These are phyloP conservation scores for Saturnispora besseyi DNA, from an alignment of 805 yeast genomes.

Conservation along the genomic window DNA sequence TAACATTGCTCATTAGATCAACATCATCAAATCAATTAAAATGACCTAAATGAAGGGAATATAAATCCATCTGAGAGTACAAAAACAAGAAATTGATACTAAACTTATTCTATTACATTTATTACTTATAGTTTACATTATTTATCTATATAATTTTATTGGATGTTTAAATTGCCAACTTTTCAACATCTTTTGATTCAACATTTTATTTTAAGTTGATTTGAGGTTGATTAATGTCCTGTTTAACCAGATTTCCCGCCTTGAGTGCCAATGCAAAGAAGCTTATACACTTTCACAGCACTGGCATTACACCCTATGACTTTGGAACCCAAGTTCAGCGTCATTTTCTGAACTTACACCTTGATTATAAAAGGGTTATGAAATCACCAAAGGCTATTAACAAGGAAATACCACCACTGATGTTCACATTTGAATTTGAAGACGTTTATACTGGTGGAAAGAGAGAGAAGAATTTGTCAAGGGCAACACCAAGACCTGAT, in stretches of 20 bases:
- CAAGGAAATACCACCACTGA: constrained; percentile 39
- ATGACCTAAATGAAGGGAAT: no score
- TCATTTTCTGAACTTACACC: constrained; percentile 43
- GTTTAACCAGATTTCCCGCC: neutral
- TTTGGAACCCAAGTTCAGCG: constrained; percentile 51
- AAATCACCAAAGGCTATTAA: constrained; percentile 31
- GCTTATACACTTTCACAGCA: constrained; percentile 33
- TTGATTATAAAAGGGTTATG: constrained; percentile 27
- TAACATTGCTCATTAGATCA: no score
- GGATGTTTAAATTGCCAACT: neutral
- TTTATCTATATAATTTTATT: neutral
- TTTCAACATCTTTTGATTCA: neutral
- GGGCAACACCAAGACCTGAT: constrained; percentile 9
- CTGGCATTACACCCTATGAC: constrained; percentile 30
- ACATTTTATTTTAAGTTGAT: neutral
- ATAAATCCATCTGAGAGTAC: no score
- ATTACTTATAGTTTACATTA: no score
- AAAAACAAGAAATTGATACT: no score
- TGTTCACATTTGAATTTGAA: constrained; percentile 75
- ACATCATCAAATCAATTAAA: no score
- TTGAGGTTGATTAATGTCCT: neutral
- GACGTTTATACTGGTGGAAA: constrained; percentile 91
- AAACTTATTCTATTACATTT: no score
- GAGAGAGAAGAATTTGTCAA: constrained; percentile 40
- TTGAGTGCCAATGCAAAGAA: neutral